These are phyloP conservation scores for Microcyclospora pomicola DNA, from an alignment of 2,329 filamentous ascomycete species.

Conservation along the genomic window DNA sequence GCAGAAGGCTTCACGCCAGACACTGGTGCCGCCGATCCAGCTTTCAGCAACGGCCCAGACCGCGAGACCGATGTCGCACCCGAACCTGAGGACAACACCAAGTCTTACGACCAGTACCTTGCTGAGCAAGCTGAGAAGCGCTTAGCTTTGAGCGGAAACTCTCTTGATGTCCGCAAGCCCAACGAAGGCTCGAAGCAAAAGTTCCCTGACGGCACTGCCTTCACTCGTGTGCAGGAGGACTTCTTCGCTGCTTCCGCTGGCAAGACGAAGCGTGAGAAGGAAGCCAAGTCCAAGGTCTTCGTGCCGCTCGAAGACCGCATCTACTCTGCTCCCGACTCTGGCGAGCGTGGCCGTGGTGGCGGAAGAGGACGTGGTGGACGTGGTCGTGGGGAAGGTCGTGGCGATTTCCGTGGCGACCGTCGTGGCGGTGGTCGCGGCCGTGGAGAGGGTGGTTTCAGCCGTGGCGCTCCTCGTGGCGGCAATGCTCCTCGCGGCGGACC, in stretches of 20 bases:
- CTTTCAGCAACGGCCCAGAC: constrained; percentile 30
- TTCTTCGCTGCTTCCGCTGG: constrained; percentile 62
- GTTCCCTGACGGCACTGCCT: constrained; percentile 71
- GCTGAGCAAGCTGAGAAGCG: constrained; percentile 66
- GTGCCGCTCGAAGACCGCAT: constrained; percentile 72
- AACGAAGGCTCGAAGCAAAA: constrained; percentile 95
- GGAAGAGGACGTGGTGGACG: constrained; percentile 24
- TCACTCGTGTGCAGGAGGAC: constrained; percentile 47
- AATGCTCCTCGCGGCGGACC: constrained; percentile 8
- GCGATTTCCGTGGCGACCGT: constrained; percentile 6
- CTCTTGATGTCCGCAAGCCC: constrained; percentile 65
- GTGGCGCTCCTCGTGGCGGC: constrained; percentile 8
- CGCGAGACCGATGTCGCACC: constrained; percentile 21
- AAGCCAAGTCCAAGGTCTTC: constrained; percentile 76
- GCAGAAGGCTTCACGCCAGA: constrained; percentile 27
- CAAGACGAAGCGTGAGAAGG: constrained; percentile 72
- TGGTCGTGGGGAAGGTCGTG: constrained; percentile 13
- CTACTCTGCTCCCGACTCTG: constrained; percentile 39
- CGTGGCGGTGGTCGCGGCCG: constrained; percentile 18
- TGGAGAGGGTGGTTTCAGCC: not conserved
- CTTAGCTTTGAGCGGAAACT: constrained; percentile 49
- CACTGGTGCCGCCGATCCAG: constrained; percentile 30
- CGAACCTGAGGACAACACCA: constrained; percentile 58
- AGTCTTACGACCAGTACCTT: constrained; percentile 83
- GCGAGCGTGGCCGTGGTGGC: constrained; percentile 18